These are phyloP conservation scores for Hymenoscyphus infarciens DNA, from an alignment of 2,329 filamentous ascomycete genomes.

Conservation along the genomic window DNA sequence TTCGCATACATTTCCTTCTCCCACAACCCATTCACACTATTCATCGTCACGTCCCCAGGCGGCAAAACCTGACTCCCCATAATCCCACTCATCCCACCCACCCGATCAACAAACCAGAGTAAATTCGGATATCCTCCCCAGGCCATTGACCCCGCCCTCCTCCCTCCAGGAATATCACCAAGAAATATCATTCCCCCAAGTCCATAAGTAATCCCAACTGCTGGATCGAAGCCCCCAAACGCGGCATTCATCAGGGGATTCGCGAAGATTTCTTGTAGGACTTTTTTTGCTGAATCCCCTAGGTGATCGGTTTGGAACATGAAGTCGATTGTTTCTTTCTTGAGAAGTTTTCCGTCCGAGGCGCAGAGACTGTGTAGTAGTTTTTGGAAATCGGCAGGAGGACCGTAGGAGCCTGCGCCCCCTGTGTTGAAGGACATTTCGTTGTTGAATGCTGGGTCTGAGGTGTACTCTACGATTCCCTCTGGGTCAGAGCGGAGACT, in stretches of 20 bases:
- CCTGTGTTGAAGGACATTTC: slow-evolving; percentile 26
- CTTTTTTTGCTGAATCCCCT: slow-evolving; percentile 22
- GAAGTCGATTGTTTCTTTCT: slow-evolving; percentile 38
- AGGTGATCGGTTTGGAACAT: slow-evolving; percentile 48
- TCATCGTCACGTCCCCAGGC: slow-evolving; percentile 38
- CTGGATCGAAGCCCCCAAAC: slow-evolving; percentile 18
- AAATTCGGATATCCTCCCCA: slow-evolving; percentile 47
- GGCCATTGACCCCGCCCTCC: slow-evolving; percentile 39
- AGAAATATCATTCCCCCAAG: slow-evolving; percentile 43
- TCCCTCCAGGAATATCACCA: slow-evolving; percentile 36
- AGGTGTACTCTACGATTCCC: slow-evolving; percentile 15
- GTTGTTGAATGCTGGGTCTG: slow-evolving; percentile 10
- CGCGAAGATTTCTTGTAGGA: slow-evolving; percentile 24
- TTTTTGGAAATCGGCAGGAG: slow-evolving; percentile 42
- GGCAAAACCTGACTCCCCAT: slow-evolving; percentile 44
- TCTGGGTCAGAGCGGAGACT: slow-evolving; percentile 20
- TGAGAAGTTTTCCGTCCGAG: slow-evolving; percentile 47
- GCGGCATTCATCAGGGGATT: slow-evolving; percentile 16
- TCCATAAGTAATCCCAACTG: slow-evolving; percentile 36
- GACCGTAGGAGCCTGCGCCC: slow-evolving; percentile 38
- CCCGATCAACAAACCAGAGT: slow-evolving; percentile 43
- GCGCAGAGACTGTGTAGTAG: slow-evolving; percentile 44
- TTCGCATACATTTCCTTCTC: slow-evolving; percentile 40
- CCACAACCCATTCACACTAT: slow-evolving; percentile 37
- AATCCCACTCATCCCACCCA: slow-evolving; percentile 40